Conservation (phyloP, 306 rosid species). For the Geum urbanum region DNA sequence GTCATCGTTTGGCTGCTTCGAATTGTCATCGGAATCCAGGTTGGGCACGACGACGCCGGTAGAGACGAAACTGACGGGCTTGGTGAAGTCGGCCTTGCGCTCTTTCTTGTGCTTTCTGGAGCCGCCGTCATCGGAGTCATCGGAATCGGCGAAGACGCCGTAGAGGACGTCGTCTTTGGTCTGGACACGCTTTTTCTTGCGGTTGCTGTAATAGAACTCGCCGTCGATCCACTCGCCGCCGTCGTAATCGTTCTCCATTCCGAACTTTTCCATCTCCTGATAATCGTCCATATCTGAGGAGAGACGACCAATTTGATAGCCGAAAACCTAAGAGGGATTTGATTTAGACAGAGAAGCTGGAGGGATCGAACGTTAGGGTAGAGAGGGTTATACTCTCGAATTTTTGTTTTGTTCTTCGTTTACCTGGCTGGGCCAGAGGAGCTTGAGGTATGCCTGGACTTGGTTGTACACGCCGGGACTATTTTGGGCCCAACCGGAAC, state of each 20-base stretch:
- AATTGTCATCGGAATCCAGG: constrained; percentile 42
- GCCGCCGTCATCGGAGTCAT: constrained; percentile 34
- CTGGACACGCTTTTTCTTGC: constrained; percentile 65
- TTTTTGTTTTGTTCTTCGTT: too few species aligned
- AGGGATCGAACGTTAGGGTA: too few species aligned
- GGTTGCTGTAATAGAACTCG: constrained; percentile 59
- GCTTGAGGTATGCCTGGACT: too few species aligned
- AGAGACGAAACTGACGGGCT: constrained; percentile 78
- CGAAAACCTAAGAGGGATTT: too few species aligned
- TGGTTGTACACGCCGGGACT: too few species aligned
- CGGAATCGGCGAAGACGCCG: constrained; percentile 61
- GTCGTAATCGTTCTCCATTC: constrained; percentile 78
- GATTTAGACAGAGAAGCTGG: too few species aligned
- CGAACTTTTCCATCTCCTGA: constrained; percentile 82
- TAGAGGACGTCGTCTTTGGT: constrained; percentile 71
- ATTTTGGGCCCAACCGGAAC: too few species aligned
- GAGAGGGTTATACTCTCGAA: too few species aligned
- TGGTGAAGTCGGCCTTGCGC: constrained; percentile 50
- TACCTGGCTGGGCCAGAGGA: too few species aligned
- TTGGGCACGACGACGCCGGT: constrained; percentile 70
- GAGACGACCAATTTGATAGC: too few species aligned
- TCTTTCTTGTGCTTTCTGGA: constrained; percentile 55
- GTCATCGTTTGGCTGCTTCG: constrained; percentile 36
- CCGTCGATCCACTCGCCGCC: constrained; percentile 65
- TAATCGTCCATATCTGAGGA: constrained; percentile 57